These are phyloP conservation scores for Torulaspora gathmanii DNA, from an alignment of 805 yeast species.

Conservation along the genomic window DNA sequence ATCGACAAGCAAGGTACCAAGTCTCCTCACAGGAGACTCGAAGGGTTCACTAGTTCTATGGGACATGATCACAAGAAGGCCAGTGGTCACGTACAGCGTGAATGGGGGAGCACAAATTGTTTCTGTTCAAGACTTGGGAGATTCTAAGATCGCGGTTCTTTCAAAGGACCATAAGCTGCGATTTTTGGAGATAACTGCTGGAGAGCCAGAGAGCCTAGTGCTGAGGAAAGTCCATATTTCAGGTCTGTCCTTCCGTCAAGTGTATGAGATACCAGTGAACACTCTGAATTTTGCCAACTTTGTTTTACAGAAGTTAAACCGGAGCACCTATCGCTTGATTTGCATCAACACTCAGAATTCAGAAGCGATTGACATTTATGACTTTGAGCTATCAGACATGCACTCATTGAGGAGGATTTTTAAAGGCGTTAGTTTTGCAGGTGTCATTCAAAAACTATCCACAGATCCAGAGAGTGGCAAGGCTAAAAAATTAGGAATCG, in stretches of 20 bases:
- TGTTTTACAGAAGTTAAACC: conserved; percentile 9
- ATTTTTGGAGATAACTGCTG: conserved; percentile 12
- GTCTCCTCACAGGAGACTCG: conserved; percentile 29
- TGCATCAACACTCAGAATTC: conserved; percentile 33
- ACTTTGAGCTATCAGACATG: conserved; percentile 16
- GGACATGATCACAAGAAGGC: conserved; percentile 31
- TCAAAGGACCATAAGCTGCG: conserved; percentile 29
- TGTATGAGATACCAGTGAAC: conserved; percentile 31
- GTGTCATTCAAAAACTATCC: conserved; percentile 7
- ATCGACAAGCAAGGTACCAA: conserved; percentile 7
- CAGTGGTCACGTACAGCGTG: conserved; percentile 11
- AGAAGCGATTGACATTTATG: conserved; percentile 30
- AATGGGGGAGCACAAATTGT: conserved; percentile 18
- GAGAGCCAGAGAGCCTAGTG: not conserved
- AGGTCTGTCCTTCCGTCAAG: not conserved
- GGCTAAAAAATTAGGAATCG: conserved; percentile 29
- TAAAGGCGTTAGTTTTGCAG: conserved; percentile 21
- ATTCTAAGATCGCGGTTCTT: conserved; percentile 16
- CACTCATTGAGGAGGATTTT: conserved; percentile 25
- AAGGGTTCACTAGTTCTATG: conserved; percentile 26
- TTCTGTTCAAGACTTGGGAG: conserved; percentile 14
- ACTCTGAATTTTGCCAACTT: conserved; percentile 35
- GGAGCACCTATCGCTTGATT: conserved; percentile 16
- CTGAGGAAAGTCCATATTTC: not conserved
- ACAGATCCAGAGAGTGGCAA: conserved; percentile 7